These are phyloP conservation scores for Fusarium sp. DNA, from an alignment of 2,329 filamentous ascomycete genomes.

Conservation along the genomic window DNA sequence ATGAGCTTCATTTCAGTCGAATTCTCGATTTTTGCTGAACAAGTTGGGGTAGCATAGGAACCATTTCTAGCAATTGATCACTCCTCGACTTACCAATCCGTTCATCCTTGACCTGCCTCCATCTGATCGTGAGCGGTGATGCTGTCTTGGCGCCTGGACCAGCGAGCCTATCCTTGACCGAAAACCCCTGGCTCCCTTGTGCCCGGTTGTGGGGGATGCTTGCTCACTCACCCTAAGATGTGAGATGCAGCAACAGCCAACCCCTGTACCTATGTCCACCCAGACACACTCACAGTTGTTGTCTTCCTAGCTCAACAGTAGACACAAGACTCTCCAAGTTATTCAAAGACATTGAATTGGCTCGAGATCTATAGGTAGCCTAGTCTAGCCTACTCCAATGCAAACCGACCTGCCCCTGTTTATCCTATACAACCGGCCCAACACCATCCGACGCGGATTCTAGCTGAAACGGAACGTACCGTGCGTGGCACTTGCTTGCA, in stretches of 20 bases:
- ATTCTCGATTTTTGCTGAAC: not conserved
- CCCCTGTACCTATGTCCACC: no score
- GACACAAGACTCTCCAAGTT: not conserved
- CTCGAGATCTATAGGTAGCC: constrained; percentile 28
- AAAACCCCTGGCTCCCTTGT: no score
- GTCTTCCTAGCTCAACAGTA: not conserved
- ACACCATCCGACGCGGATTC: constrained; percentile 19
- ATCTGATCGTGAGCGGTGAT: no score
- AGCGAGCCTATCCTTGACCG: no score
- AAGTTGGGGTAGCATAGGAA: no score
- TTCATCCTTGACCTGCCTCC: no score
- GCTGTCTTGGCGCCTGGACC: no score
- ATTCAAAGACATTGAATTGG: constrained; percentile 18
- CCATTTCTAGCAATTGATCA: not conserved
- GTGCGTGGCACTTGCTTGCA: constrained; percentile 10
- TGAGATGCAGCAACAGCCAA: no score
- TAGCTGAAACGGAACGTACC: constrained; percentile 9
- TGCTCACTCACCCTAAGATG: no score
- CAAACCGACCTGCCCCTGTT: constrained; percentile 15
- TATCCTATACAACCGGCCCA: constrained; percentile 23
- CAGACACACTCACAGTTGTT: not conserved
- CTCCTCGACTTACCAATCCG: not conserved
- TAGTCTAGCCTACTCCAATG: constrained; percentile 22
- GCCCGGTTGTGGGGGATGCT: no score
- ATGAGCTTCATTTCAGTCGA: not conserved